Base-by-base conservation (phyloP, 495 filamentous ascomycete genomes). In the Chaetomidium leptoderma region DNA sequence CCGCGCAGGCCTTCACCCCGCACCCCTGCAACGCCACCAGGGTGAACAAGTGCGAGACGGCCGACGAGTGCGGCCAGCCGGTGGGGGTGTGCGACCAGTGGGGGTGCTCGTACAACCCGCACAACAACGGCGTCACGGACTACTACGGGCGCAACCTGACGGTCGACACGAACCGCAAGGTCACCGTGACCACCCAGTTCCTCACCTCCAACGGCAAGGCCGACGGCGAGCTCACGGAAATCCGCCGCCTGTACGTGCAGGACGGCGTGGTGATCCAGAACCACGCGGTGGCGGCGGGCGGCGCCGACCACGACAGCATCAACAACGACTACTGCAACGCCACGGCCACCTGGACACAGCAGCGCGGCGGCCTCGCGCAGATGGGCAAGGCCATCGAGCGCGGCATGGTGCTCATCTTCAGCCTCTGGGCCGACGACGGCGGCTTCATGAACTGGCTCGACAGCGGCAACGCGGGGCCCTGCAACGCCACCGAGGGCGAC, bases 161-260 rank as follows among this genome's bases (percentile, higher is more conserved):
- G 10, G 79, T 90, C 32, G 82, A 90, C 71, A 86, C 86, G 4
- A 72, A 42, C 73, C 75, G 6, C 84, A n/a, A n/a, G n/a, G n/a
- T 88, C 63, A 88, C 84, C 1, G 83, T 88, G 37, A 79, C 86
- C 24, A 88, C 85, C 2, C 84, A 86, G 65, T 89, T 88, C 71
- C 60, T 81, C 6, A 82, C 83, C 29, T 72, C 68, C 55, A 76
- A 78, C 50, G 65, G 69, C 35, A 73, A 72, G 47, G 72, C 78
- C 44, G 57, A 65, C n/a, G 82, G 82, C 14, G 63, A 66, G 5
- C 72, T 88, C 23, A 67, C 48, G 42, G 78, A 84, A 64, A 86
- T 88, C 67, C 71, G 74, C 13, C 76, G 86, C 5, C 47, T 82
- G 14, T 90, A 88, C 69, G 69, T 85, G 17, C 85, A 87, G 64